Base-by-base conservation (phyloP, 805 yeast species). In the Hanseniaspora opuntiae region DNA sequence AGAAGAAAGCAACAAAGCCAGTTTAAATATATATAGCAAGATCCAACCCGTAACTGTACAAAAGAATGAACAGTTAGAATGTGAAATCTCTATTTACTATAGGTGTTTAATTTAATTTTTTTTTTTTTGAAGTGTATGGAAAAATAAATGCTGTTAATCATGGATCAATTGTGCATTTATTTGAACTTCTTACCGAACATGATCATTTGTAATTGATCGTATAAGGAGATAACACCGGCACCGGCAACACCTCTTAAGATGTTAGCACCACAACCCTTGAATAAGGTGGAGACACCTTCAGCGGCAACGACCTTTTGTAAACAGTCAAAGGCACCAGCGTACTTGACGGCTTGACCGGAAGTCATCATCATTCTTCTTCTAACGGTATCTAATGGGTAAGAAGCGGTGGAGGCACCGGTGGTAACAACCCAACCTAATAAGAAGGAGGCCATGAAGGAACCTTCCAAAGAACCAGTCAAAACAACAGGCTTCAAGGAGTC, bases 281-380 rank as follows among this genome's bases (percentile, higher is more conserved):
- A 88, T 75, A 88, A 79, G 66, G 97, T 86, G 58, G 70, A 68
- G 67, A 86, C 74, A 86, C 97, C 97, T 77, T 89, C 96, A 71
- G 93, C 87, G 64, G 95, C 95, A 65, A 89, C 90, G 71, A 88
- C 86, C 78, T 87, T 75, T 66, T 71, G 76, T 86, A 85, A 82
- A 75, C 93, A 86, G 74, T 89, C 96, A 72, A 86, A 78, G 65
- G 96, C 95, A 78, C 95, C 93, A 70, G 81, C 76, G 79, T 88
- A 88, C 79, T 89, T 88, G 68, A 88, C 95, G 69, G 95, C 95
- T 78, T 87, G 95, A 75, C 97, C 97, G 65, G 97, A 89, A 66
- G 97, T 88, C 97, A 88, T 88, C 97, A 88, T 88, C 97, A 88
- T 88, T 85, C 97, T 87, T 86, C 97, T 87, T 84, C 97, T 89